Evolutionary conservation across 176 grass and related monocot species (phyloP).

Genomic region (Leersia perrieri): DNA sequence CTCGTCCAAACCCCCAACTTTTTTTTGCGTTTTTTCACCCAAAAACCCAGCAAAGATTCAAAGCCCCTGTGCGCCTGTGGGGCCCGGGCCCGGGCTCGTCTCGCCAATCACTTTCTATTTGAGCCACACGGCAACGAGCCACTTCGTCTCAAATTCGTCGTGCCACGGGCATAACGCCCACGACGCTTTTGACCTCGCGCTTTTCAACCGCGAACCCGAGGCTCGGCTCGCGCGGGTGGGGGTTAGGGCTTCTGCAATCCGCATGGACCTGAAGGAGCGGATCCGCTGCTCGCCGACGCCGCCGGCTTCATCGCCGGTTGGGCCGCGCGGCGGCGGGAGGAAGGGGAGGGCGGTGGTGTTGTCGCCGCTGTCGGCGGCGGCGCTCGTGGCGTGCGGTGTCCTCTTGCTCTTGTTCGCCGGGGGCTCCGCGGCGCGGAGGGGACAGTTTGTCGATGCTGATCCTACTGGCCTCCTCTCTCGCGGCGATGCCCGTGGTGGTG

Average conservation of each 20-base stretch:
- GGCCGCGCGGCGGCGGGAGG: conserved; percentile 23
- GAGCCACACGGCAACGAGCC: too few relatives aligned
- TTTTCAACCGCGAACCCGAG: background rate
- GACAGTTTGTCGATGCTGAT: background rate
- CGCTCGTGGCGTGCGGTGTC: conserved; percentile 21
- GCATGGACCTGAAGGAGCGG: conserved; percentile 62
- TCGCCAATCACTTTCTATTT: background rate
- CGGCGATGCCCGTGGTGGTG: background rate
- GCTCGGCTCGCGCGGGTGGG: background rate
- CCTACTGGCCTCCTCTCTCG: background rate
- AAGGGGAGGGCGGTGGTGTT: conserved; percentile 26
- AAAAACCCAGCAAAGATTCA: conserved; percentile 17
- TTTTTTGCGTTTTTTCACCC: background rate
- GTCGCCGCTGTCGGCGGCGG: conserved; percentile 31
- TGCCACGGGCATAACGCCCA: background rate
- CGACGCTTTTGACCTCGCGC: background rate
- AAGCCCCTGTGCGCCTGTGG: background rate
- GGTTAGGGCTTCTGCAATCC: background rate
- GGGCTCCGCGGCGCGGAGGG: conserved; percentile 39
- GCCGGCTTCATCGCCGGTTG: background rate
- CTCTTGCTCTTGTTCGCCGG: conserved; percentile 35
- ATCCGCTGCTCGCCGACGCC: conserved; percentile 38
- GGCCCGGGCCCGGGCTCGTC: background rate
- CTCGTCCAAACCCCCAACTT: background rate
- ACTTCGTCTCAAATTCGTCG: too few relatives aligned